Evolutionary conservation across 2,329 filamentous ascomycete genomes (phyloP).

Genomic region (Aspergillus quadricinctus): DNA sequence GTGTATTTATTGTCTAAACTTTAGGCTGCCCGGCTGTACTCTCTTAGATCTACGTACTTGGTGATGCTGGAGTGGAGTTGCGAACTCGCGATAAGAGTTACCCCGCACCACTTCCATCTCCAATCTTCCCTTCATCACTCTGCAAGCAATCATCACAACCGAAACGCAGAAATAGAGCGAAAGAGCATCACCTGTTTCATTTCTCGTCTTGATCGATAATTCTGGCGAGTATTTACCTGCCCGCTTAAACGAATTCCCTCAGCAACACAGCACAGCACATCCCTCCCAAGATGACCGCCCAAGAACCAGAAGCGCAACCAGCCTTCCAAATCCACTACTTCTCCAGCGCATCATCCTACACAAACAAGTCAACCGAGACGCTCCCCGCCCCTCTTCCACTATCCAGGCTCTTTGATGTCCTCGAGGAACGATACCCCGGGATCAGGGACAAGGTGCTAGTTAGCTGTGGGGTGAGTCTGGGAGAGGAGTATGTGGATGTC

Average conservation of each 20-base stretch:
- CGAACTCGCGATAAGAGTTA: neutral
- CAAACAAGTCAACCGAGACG: constrained; percentile 35
- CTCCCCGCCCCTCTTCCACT: constrained; percentile 41
- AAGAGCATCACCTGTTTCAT: neutral
- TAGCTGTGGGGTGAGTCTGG: constrained; percentile 41
- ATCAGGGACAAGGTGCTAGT: constrained; percentile 35
- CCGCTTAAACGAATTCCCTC: neutral
- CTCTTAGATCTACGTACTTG: neutral
- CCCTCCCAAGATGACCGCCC: neutral
- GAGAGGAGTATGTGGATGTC: constrained; percentile 43
- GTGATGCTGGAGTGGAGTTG: neutral
- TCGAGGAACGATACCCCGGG: constrained; percentile 40
- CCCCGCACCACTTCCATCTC: neutral
- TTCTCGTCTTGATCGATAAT: too few relatives aligned
- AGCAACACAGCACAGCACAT: neutral
- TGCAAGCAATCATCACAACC: neutral
- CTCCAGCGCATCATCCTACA: constrained; percentile 40
- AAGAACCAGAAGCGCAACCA: constrained; percentile 2
- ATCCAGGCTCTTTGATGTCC: constrained; percentile 30
- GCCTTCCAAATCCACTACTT: constrained; percentile 46
- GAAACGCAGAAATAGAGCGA: neutral
- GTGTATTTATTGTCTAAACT: too few relatives aligned
- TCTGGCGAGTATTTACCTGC: neutral
- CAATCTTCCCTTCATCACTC: neutral
- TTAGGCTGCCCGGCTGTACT: neutral